Evolutionary conservation across 2,329 filamentous ascomycete species (phyloP), one percentile per base, ranked within the genome.

Genomic region (Ophiostoma sp.): DNA sequence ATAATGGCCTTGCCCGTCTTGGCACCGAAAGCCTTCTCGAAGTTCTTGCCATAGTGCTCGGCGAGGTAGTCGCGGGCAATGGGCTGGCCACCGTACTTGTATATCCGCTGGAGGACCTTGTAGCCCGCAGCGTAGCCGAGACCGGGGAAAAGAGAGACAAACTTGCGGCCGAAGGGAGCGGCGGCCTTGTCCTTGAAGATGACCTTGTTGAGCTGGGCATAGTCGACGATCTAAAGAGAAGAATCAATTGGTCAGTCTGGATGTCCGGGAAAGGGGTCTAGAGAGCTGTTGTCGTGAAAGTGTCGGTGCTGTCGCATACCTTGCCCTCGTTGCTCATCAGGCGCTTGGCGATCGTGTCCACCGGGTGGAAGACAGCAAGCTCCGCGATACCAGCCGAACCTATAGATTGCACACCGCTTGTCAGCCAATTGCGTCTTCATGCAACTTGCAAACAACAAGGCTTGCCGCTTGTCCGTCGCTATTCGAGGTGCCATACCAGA

Each of bases 21-120:
- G 86, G 95, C 95, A 81, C 96, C 96, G 80, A 99, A 99, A 12
- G 94, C 89, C 77, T 87, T 85, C 83, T 98, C 95, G 81, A 99
- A 99, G 77, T 91, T 87, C 78, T 89, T 87, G 78, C 93, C 92
- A 81, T 97, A 91, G 87, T 98, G 88, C 80, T 88, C 84, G 70
- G 89, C 88, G 70, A 99, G 89, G 84, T 92, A 98, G 84, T 99
- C 96, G 72, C 95, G 92, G 52, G 93, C 95, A 79, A 98, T 93
- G 61, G 96, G 96, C 86, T 99, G 96, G 69, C 96, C 96, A 77
- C 96, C 96, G 81, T 98, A 99, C 86, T 99, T 99, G 89, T 99
- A 99, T 81, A 99, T 90, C 82, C 96, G 89, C 88, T 99, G 96
- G 73, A 97, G 89, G 76, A 98, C 73, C 89, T 99, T 99, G 88